phyloP scores from a whole-genome alignment of 2,329 filamentous ascomycete species.

The Fusarium sp. region DNA sequence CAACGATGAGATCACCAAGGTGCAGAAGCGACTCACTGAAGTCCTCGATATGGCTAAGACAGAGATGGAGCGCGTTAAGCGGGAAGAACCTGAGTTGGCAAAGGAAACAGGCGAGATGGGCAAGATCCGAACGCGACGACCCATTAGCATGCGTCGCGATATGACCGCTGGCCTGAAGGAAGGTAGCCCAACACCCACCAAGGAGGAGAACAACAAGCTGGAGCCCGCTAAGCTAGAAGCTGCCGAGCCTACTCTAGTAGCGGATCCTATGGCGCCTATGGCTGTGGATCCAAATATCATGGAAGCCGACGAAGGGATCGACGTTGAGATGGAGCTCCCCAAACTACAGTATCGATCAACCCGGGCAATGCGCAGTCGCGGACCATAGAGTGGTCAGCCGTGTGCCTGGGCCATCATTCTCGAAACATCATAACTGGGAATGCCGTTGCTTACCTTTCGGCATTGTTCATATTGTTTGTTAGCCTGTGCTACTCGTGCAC shows the following conservation, averaged over 20 bases:
- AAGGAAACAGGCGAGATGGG: conserved; percentile 52
- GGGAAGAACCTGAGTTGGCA: conserved; percentile 61
- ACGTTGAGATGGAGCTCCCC: conserved; percentile 52
- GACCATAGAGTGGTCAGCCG: conserved; percentile 41
- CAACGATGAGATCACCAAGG: conserved; percentile 76
- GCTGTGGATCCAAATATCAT: conserved; percentile 49
- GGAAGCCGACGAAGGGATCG: conserved; percentile 57
- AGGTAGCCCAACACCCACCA: conserved; percentile 35
- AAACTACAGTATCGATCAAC: conserved; percentile 58
- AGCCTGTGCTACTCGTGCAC: conserved; percentile 9
- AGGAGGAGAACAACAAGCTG: conserved; percentile 41
- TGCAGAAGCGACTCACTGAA: conserved; percentile 72
- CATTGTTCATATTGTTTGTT: conserved; percentile 22
- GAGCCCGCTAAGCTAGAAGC: conserved; percentile 43
- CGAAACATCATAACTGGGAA: conserved; percentile 17
- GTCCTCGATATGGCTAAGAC: conserved; percentile 70
- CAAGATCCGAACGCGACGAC: conserved; percentile 62
- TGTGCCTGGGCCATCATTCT: conserved; percentile 36
- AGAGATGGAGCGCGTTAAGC: conserved; percentile 67
- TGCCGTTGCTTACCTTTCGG: background rate
- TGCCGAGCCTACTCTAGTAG: conserved; percentile 24
- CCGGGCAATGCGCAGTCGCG: conserved; percentile 51
- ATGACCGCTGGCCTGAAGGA: conserved; percentile 47
- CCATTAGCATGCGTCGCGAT: conserved; percentile 64
- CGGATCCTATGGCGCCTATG: conserved; percentile 40